Percentiles rank a stretch among this genome's conserved stretches.
Evolutionary conservation across 2,329 filamentous ascomycete genomes (phyloP).

Genomic region (Xylaria sp.): DNA sequence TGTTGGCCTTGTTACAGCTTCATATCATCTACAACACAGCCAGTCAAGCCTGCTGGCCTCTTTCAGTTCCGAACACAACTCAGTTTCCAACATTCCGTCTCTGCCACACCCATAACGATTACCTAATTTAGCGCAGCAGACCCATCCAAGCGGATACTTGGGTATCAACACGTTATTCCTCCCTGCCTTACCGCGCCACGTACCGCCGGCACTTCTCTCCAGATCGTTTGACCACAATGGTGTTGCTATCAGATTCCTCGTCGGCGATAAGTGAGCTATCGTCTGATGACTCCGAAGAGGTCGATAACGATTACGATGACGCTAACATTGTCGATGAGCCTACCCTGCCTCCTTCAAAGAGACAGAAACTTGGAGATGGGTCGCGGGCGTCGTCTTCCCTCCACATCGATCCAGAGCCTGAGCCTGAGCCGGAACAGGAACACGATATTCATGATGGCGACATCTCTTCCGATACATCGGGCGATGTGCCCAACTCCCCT

Average conservation of each 20-base stretch:
- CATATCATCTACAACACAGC: constrained; percentile 1
- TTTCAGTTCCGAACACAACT: neutral
- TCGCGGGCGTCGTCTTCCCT: constrained; percentile 54
- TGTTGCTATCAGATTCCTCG: constrained; percentile 41
- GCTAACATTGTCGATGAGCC: constrained; percentile 37
- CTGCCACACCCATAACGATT: neutral
- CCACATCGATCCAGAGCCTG: constrained; percentile 54
- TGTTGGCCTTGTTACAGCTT: neutral
- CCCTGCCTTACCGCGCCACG: neutral
- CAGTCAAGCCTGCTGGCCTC: neutral
- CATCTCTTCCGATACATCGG: constrained; percentile 89
- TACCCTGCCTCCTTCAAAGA: constrained; percentile 43
- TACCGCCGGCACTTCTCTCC: neutral
- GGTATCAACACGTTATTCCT: constrained; percentile 15
- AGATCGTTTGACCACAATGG: constrained; percentile 31
- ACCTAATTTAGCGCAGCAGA: neutral
- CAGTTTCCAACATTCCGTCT: neutral
- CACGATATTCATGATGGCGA: constrained; percentile 63
- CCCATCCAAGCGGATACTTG: constrained; percentile 1
- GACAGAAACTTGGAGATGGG: constrained; percentile 44
- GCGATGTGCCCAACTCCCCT: constrained; percentile 77
- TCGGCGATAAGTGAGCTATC: constrained; percentile 43
- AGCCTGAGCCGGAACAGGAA: constrained; percentile 50
- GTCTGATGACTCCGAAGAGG: constrained; percentile 42
- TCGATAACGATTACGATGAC: constrained; percentile 42